phyloP scores from a whole-genome alignment of 768 basidiomycete genomes.

The Lepiota subincarnata region DNA sequence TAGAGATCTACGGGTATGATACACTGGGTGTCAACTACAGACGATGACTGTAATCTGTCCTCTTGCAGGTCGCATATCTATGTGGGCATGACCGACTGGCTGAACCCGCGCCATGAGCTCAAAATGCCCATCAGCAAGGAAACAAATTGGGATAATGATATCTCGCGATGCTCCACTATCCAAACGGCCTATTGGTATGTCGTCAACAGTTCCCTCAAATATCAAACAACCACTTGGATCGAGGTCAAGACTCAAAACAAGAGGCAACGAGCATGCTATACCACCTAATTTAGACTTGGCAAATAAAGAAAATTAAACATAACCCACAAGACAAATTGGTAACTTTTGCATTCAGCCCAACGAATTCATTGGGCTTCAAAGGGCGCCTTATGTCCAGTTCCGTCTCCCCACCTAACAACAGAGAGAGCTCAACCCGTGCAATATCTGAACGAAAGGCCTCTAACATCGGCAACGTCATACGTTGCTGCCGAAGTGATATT shows the following conservation, averaged over 20 bases:
- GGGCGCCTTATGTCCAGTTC: slow-evolving; percentile 40
- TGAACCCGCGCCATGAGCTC: slow-evolving; percentile 44
- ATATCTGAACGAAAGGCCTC: slow-evolving; percentile 69
- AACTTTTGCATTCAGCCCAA: slow-evolving; percentile 53
- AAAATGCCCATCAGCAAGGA: slow-evolving; percentile 69
- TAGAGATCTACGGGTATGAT: not conserved
- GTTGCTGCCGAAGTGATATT: slow-evolving; percentile 72
- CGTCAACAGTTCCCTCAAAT: slow-evolving; percentile 60
- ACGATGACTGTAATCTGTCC: slow-evolving; percentile 35
- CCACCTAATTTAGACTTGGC: slow-evolving; percentile 3
- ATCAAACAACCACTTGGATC: slow-evolving; percentile 64
- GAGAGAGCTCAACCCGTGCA: slow-evolving; percentile 52
- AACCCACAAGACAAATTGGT: slow-evolving; percentile 67
- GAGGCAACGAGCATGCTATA: slow-evolving; percentile 47
- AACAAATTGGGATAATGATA: slow-evolving; percentile 59
- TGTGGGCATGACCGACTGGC: slow-evolving; percentile 23
- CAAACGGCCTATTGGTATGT: slow-evolving; percentile 64
- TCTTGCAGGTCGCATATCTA: slow-evolving; percentile 32
- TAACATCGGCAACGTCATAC: slow-evolving; percentile 76
- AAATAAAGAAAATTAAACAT: not conserved
- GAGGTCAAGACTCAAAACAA: slow-evolving; percentile 50
- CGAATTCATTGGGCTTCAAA: slow-evolving; percentile 56
- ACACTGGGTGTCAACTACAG: not conserved
- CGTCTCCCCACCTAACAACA: slow-evolving; percentile 30
- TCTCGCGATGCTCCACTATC: slow-evolving; percentile 47